Base-by-base conservation (phyloP, 139 green algal species). In the Chlamydomonas applanata region DNA sequence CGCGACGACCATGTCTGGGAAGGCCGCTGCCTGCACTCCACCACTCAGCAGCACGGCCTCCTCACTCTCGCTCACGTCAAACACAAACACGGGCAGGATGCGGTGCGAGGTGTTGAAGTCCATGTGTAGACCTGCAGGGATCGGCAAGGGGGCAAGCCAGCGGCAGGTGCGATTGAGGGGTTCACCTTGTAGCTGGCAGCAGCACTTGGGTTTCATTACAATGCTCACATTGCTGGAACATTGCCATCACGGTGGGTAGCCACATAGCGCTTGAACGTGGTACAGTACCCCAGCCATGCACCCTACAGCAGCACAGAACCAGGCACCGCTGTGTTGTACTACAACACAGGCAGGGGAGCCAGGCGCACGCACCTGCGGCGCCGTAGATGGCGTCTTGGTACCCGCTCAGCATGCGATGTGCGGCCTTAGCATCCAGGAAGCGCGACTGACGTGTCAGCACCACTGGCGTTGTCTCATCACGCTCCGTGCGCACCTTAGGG, bases 311-410 rank as follows among this genome's bases (percentile, higher is more conserved):
- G n/a, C n/a, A n/a, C n/a, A n/a, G n/a, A n/a, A 14, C 14, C 46
- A 14, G 46, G 46, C 46, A 56, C 46, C 14, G 14, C 46, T 17
- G 46, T 56, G 46, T 56, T 14, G 54, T 32, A 63, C 14, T 7
- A n/a, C 59, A 66, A 49, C 40, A 49, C 7, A 49, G 40, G 7
- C 11, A 11, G 7, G 7, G 40, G 7, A 19, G 40, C 40, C 40
- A 19, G 40, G 40, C 40, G 40, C n/a, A n/a, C 40, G 40, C 59
- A 35, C 59, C 59, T 24, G 59, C 24, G 27, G 25, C 11, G n/a
- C 59, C 59, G 59, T 66, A 66, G 59, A 66, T 66, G 59, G 20
- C 59, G 59, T 66, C 59, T 25, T 40, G 59, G 59, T 66, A 66
- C n/a, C n/a, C 4, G n/a, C 3, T 7, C n/a, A 66, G 59, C 59